Evolutionary conservation across 305 asterid species (phyloP), one percentile per base, ranked within the genome.

Genomic region (Solanum hybrid): DNA sequence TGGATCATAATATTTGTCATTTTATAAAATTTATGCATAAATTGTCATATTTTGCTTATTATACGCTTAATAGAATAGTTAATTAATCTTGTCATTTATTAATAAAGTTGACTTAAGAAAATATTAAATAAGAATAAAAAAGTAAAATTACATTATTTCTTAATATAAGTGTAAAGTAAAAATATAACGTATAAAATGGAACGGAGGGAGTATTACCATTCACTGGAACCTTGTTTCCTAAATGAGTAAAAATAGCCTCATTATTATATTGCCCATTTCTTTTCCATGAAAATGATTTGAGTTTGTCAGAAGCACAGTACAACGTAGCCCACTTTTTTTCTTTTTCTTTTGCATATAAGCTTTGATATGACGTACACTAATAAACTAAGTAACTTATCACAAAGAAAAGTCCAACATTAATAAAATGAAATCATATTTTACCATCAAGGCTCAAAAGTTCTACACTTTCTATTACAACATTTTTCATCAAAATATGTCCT

Each of bases 101-200:
- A 39, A 39, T 39, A 39, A 39, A 39, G 5, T 39, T 39, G 2
- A 39, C 5, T 39, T 3, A 39, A 39, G 2, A 39, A 39, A 39
- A 39, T 0, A 39, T 39, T 39, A 39, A 39, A 39, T 39, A 39
- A 39, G 0, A 0, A 0, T 39, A 11, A 0, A 39, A 39, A 39
- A 39, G 0, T 3, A 3, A 1, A 39, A 0, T 39, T 11, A 39
- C 0, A 39, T 39, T 0, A 39, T 39, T 39, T 39, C 0, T 39
- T 39, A 39, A 10, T 39, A 0, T 0, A 39, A 39, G 0, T 11
- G 0, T 0, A 39, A 39, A 39, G 2, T 39, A 39, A 39, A 39
- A 39, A 11, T 0, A 0, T 38, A 10, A 38, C 4, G 1, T 11
- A 39, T 39, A 39, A 39, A 39, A 11, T 11, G 15, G 0, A 1